Conservation (phyloP, 257 asterid genomes). For the Salvia miltiorrhiza region DNA sequence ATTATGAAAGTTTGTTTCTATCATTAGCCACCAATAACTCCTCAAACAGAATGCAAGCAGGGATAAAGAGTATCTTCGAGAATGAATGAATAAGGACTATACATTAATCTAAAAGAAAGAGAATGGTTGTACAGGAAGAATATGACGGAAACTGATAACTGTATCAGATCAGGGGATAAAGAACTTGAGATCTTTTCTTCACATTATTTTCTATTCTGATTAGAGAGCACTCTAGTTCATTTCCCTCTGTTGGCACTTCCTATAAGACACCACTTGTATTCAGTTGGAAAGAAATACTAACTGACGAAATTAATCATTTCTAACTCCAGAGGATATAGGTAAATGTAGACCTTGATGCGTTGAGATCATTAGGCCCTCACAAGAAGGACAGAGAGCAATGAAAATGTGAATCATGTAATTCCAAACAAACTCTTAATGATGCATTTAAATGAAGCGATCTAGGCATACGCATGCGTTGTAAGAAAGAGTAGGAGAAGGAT, state of each 20-base stretch:
- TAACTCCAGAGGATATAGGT: not conserved
- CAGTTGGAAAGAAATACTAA: not conserved
- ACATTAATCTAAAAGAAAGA: not conserved
- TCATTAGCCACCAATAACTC: not conserved
- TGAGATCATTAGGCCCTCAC: not conserved
- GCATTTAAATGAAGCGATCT: not conserved
- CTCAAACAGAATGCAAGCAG: conserved; percentile 5
- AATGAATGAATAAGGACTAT: not conserved
- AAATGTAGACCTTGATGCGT: not conserved
- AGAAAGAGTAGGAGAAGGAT: not conserved
- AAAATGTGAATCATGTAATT: not conserved
- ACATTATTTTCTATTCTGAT: not conserved
- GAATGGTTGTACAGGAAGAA: not conserved
- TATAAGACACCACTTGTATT: not conserved
- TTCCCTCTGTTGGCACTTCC: not conserved
- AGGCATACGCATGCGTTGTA: not conserved
- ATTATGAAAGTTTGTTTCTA: not conserved
- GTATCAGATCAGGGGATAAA: not conserved
- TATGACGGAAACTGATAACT: not conserved
- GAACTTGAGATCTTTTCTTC: not conserved
- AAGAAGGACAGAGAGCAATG: not conserved
- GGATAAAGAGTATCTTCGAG: no score
- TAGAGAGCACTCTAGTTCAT: not conserved
- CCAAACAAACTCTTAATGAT: not conserved
- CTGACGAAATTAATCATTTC: conserved; percentile 2